Base-by-base conservation (phyloP, 768 basidiomycete species). In the Boletellus ananas region DNA sequence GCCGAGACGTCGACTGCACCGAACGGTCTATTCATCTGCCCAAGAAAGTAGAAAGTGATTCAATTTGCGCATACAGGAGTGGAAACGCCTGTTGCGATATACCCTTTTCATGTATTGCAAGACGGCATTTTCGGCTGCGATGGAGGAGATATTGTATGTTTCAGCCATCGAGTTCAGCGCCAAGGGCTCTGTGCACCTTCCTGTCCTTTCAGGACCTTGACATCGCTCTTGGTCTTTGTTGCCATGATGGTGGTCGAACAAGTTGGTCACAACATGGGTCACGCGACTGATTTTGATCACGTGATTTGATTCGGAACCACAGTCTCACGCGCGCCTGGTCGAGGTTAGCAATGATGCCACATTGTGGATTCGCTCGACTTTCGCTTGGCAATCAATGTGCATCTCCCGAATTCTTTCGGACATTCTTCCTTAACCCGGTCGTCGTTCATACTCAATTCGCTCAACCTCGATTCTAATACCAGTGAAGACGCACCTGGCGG, bases 1-100 rank as follows among this genome's bases (percentile, higher is more conserved):
- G 92, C 90, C 14, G 88, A 79, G 6, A 95, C 84, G 64, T 96
- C 93, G 33, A 94, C 92, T 52, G 90, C 91, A 8, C 92, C 92
- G 61, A 85, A 94, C 6, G 92, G 92, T n/a, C 92, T 79, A 68
- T 95, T 95, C 81, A 92, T 90, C 90, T 93, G 60, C 33, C 39
- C 23, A 6, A 34, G 23, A 18, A 36, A 41, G n/a, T 23, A 10
- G 16, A 29, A 18, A 1, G 1, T 23, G 23, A 23, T 23, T 23
- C 23, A 23, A 23, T 6, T 23, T 6, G 23, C 36, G 50, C 49
- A 47, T 64, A 54, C 47, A 56, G 35, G 21, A 3, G 6, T 23
- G 23, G 23, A 23, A 23, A 6, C 6, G 23, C 23, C 23, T 23
- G 23, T 23, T 6, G 9, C 16, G 43, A 55, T 50, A 46, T 23